Evolutionary conservation across 352 stramenopile genomes (phyloP), one percentile per base, ranked within the genome.

Genomic region (Phytophthora multivora): DNA sequence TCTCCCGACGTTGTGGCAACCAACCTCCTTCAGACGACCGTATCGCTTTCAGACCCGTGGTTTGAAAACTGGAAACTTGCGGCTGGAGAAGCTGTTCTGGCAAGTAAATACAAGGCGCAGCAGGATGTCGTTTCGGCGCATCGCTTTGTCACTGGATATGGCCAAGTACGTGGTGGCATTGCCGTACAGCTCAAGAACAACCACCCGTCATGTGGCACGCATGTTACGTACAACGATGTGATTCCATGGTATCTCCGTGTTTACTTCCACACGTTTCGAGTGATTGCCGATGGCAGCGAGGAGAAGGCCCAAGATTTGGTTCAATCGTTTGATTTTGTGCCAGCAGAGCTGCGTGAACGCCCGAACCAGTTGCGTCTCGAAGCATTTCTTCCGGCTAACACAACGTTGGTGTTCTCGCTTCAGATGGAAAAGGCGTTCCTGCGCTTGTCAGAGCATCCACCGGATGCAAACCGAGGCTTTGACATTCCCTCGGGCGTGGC

Each of bases 381-480:
- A 26, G 39, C 80, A 6, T 39, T 75, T 10, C 60, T 96, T 16
- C 80, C 82, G 0, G 75, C 86, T 4, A 79, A 80, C 23, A 69
- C 76, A 15, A 77, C 71, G 8, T 43, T 93, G 6, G 61, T 88
- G 8, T 76, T 94, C 23, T 91, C 83, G 8, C 64, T 93, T 40
- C 70, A 90, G 30, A 88, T 96, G 58, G 80, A 94, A 18, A 93
- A 95, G 54, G 77, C 66, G 26, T 96, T 96, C 59, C 41, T 96
- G 36, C 83, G 82, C 5, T 64, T 96, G 12, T 90, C 79, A 11
- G 80, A 93, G 41, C 89, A 96, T 51, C 89, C 89, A 11, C 86
- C 88, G 0, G 89, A 96, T 61, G 84, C 89, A 30, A 96, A 93
- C 52, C 83, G 88, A 10, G 89, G 89, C 35, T 96, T 96, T 58